These are phyloP conservation scores for Vitis hybrid DNA, from an alignment of 177 flowering plant species.

Conservation along the genomic window DNA sequence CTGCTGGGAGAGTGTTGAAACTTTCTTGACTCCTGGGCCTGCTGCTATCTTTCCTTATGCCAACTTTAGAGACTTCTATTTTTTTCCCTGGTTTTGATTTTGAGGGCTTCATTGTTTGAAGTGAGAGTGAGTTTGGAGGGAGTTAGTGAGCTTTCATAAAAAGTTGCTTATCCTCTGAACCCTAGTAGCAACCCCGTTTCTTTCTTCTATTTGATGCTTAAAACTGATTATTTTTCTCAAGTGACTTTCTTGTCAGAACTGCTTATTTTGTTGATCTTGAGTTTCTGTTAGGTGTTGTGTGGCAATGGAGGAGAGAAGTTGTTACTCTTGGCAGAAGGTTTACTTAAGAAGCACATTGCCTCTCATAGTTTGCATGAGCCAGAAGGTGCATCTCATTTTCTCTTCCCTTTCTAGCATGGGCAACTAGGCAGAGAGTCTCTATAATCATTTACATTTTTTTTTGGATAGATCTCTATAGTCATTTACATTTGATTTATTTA, in stretches of 20 bases:
- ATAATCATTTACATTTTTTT: neutral
- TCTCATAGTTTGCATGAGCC: slow-evolving; percentile 89
- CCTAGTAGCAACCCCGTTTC: neutral
- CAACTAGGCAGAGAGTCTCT: neutral
- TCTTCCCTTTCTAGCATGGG: neutral
- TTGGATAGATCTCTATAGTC: neutral
- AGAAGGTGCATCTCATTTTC: slow-evolving; percentile 53
- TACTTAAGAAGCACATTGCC: slow-evolving; percentile 20
- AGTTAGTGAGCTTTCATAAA: no score
- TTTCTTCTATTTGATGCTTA: no score
- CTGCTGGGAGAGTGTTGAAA: no score
- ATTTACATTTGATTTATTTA: slow-evolving; percentile 2
- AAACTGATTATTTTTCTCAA: no score
- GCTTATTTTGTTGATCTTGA: slow-evolving; percentile 5
- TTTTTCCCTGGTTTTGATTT: no score
- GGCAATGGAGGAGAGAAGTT: slow-evolving; percentile 72
- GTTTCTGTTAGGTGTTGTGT: slow-evolving; percentile 60
- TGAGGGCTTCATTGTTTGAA: no score
- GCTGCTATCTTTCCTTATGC: no score
- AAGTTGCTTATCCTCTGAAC: neutral
- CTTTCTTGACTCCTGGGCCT: no score
- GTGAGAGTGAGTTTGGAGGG: no score
- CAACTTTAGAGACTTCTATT: no score
- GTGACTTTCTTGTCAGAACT: neutral
- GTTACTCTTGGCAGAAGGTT: slow-evolving; percentile 65